phyloP scores from a whole-genome alignment of 2,329 filamentous ascomycete genomes.

The Westerdykella ornata region DNA sequence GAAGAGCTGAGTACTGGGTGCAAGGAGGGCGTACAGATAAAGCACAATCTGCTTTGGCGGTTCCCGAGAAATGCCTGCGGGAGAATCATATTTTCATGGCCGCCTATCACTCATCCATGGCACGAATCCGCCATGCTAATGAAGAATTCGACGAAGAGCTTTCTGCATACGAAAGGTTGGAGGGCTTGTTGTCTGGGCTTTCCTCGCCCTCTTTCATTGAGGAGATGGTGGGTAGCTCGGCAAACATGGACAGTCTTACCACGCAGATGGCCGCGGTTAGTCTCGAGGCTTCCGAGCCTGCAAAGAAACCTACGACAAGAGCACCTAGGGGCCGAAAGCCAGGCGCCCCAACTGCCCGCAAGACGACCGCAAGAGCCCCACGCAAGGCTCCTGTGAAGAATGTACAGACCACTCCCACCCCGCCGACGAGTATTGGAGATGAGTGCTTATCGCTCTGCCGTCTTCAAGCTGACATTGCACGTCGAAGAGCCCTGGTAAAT shows the following conservation, averaged over 20 bases:
- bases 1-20: conserved; percentile 45
- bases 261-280: conserved; percentile 40
- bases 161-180: conserved; percentile 44
- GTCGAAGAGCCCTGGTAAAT: conserved; percentile 45
- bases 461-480: conserved; percentile 45
- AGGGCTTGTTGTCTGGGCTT: conserved; percentile 41
- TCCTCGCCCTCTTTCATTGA: conserved; percentile 30
- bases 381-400: conserved; percentile 11
- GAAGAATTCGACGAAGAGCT: conserved; percentile 45
- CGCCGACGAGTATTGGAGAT: conserved; percentile 15
- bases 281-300: conserved; percentile 20
- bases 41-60: conserved; percentile 47
- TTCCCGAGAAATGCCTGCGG: conserved; percentile 40
- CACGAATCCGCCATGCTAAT: conserved; percentile 44
- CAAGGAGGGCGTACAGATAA: conserved; percentile 46
- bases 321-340: conserved; percentile 20
- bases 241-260: conserved; percentile 34
- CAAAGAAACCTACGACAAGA: conserved; percentile 9
- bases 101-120: conserved; percentile 45
- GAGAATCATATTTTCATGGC: conserved; percentile 48
- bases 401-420: conserved; percentile 2
- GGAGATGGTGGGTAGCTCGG: conserved; percentile 18
- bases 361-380: conserved; percentile 12
- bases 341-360: conserved; percentile 7
- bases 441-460: conserved; percentile 38